A percentile compares a stretch with the other conserved stretches of the same genome.
These are phyloP conservation scores for Termitomyces sp. DNA, from an alignment of 768 basidiomycete genomes.

Conservation along the genomic window DNA sequence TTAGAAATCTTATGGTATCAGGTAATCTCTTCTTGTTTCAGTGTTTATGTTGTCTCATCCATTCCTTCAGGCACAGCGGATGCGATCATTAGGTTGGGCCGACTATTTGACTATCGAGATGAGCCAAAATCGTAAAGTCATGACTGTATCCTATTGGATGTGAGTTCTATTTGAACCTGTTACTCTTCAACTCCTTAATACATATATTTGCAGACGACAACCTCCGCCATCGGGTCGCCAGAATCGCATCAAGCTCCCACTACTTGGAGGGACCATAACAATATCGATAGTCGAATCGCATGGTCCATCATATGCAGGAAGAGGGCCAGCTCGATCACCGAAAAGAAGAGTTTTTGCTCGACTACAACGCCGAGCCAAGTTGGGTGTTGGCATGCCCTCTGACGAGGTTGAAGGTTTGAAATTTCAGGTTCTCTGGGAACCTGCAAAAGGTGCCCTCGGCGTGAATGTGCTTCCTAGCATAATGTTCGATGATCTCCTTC, in stretches of 20 bases:
- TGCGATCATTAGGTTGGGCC: slow-evolving; percentile 86
- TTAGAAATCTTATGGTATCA: slow-evolving; percentile 87
- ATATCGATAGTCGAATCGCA: slow-evolving; percentile 65
- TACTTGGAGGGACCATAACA: slow-evolving; percentile 68
- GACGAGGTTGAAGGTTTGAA: slow-evolving; percentile 72
- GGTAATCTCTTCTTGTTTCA: slow-evolving; percentile 24
- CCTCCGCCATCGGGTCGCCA: slow-evolving; percentile 28
- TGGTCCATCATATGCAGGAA: slow-evolving; percentile 32
- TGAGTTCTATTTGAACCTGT: slow-evolving; percentile 30
- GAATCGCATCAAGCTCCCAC: slow-evolving; percentile 45
- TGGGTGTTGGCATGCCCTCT: slow-evolving; percentile 52
- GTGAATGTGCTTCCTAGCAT: slow-evolving; percentile 46
- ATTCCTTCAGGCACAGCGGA: slow-evolving; percentile 56
- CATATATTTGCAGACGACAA: slow-evolving; percentile 20
- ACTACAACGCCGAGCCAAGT: slow-evolving; percentile 62
- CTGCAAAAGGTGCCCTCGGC: slow-evolving; percentile 64
- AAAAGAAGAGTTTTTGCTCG: slow-evolving; percentile 54
- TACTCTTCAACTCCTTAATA: background rate
- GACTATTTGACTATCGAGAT: slow-evolving; percentile 73
- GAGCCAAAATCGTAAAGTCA: slow-evolving; percentile 59
- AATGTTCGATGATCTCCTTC: slow-evolving; percentile 39
- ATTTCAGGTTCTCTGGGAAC: slow-evolving; percentile 78
- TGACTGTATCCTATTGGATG: slow-evolving; percentile 89
- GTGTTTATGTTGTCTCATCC: slow-evolving; percentile 1
- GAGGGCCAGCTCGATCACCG: slow-evolving; percentile 51